These are phyloP conservation scores for Primulina tabacum DNA, from an alignment of 257 asterid genomes.

Conservation along the genomic window DNA sequence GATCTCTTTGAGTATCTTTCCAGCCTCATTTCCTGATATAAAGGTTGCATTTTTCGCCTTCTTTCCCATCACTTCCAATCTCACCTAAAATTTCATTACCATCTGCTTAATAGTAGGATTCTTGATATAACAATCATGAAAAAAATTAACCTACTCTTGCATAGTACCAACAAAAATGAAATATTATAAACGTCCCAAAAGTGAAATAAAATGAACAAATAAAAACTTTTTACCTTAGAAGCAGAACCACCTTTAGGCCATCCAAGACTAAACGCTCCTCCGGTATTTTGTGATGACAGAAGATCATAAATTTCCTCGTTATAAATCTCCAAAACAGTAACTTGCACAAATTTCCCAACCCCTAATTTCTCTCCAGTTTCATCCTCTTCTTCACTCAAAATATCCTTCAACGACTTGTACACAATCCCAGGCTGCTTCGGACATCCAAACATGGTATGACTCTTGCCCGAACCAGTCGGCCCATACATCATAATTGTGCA, in stretches of 20 bases:
- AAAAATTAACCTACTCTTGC: no score
- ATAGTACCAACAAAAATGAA: not conserved
- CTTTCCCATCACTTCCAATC: slow-evolving; percentile 90
- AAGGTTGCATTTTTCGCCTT: slow-evolving; percentile 83
- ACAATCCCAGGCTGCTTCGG: slow-evolving; percentile 77
- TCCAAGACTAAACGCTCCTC: slow-evolving; percentile 75
- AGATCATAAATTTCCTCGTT: slow-evolving; percentile 93
- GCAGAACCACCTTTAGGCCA: slow-evolving; percentile 68
- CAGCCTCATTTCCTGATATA: slow-evolving; percentile 90
- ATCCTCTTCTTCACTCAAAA: slow-evolving; percentile 56
- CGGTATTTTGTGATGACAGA: slow-evolving; percentile 43
- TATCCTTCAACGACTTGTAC: slow-evolving; percentile 70
- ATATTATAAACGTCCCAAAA: no score
- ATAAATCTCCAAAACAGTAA: slow-evolving; percentile 83
- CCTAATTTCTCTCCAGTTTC: slow-evolving; percentile 48
- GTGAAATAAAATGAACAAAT: not conserved
- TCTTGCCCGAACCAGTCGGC: slow-evolving; percentile 93
- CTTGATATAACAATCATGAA: no score
- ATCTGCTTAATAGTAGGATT: not conserved
- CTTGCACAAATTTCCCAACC: slow-evolving; percentile 74
- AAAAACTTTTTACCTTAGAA: slow-evolving; percentile 55
- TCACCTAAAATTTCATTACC: slow-evolving; percentile 41
- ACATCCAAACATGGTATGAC: slow-evolving; percentile 93
- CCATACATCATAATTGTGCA: slow-evolving; percentile 99
- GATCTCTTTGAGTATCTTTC: slow-evolving; percentile 81